Base-by-base conservation (phyloP, 208 protist species). In the Phytomonas francai region DNA sequence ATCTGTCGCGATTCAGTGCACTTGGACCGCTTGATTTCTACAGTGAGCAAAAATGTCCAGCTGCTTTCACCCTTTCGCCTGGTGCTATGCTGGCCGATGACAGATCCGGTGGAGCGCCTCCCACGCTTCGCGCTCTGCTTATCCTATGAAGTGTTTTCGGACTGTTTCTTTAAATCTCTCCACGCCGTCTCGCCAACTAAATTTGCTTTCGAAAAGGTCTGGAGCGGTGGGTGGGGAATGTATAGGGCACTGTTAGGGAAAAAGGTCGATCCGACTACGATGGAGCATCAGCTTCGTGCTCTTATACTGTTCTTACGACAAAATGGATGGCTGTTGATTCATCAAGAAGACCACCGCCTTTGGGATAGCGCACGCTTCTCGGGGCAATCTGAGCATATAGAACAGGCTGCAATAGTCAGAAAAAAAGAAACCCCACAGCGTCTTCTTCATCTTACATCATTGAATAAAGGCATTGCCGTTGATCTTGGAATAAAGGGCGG, bases 241-340 rank as follows among this genome's bases (percentile, higher is more conserved):
- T 3, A 33, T 19, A 19, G 7, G 27, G 57, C 16, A 9, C 59
- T 7, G 3, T 5, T 39, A 19, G 36, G 16, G 0, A 25, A 14
- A 12, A 36, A 39, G 22, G 59, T 31, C 1, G 67, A 71, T 33
- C 33, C 61, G 29, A 65, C 59, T 29, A 39, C 67, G 59, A 63
- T 71, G 67, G 59, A 64, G 34, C 27, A 19, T 28, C 51, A 64
- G 2, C 22, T 83, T 29, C 57, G 57, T 33, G 7, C 16, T 33
- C 27, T 33, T 61, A 29, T 61, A 33, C 2, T 3, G 7, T 42
- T 30, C 4, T 7, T 79, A 31, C 33, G 59, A 7, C 0, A 45
- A 1, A 32, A 61, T 12, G 82, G 79, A 6, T 87, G 82, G 79
- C 31, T 75, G 0, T 51, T 84, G 19, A 74, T 87, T 19, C 77